Conservation (phyloP, 257 asterid species). For the Leptodermis oblonga region DNA sequence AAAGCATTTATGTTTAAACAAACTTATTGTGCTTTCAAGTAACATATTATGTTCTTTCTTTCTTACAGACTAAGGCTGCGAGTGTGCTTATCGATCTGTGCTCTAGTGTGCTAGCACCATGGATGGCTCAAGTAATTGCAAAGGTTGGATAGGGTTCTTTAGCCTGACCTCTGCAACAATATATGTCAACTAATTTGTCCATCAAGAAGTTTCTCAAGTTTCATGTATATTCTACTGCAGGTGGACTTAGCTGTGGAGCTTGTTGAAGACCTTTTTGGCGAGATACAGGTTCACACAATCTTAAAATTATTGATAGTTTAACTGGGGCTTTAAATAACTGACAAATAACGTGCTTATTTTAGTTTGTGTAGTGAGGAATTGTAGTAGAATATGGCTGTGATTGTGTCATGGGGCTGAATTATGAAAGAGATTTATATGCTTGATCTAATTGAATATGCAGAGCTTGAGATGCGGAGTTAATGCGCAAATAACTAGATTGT, state of each 20-base stretch:
- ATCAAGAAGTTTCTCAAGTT: background rate
- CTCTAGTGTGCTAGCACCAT: constrained; percentile 84
- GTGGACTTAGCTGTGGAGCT: constrained; percentile 89
- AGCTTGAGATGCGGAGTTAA: no score
- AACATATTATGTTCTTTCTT: constrained; percentile 18
- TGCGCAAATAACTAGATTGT: background rate
- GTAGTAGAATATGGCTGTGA: background rate
- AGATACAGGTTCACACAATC: constrained; percentile 58
- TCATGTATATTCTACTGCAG: constrained; percentile 34
- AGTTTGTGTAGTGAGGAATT: background rate
- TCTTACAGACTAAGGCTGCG: constrained; percentile 84
- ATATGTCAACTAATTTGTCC: background rate
- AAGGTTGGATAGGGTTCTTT: constrained; percentile 47
- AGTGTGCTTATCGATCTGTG: constrained; percentile 92
- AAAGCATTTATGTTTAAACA: constrained; percentile 14
- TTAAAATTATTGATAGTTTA: background rate
- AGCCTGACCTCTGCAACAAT: background rate
- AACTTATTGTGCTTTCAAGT: constrained; percentile 15
- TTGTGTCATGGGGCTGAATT: no score
- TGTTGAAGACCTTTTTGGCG: constrained; percentile 88
- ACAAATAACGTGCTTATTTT: background rate
- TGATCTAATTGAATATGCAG: background rate
- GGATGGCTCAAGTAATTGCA: constrained; percentile 91
- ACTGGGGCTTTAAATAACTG: background rate
- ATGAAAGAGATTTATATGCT: background rate